phyloP scores from a whole-genome alignment of 805 yeast species.

The Kluyveromyces wickerhamii region DNA sequence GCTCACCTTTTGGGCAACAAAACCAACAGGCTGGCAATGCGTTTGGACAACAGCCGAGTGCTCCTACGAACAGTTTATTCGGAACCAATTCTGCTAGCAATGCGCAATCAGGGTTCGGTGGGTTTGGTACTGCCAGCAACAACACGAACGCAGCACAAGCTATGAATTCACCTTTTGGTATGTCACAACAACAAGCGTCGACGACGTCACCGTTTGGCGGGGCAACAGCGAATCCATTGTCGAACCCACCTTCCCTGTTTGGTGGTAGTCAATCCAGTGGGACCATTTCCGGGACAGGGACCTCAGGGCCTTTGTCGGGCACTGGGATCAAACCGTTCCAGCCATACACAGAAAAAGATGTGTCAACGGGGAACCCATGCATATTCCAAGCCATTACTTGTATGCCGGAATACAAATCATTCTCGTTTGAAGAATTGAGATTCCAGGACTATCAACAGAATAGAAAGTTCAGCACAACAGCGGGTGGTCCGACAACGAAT shows the following conservation, averaged over 20 bases:
- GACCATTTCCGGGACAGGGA: conserved; percentile 10
- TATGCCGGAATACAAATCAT: conserved; percentile 86
- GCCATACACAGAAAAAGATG: conserved; percentile 66
- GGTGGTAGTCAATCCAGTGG: conserved; percentile 19
- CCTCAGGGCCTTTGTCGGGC: conserved; percentile 44
- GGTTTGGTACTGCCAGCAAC: conserved; percentile 19
- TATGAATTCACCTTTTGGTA: conserved; percentile 27
- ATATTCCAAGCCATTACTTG: conserved; percentile 67
- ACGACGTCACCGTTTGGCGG: conserved; percentile 18
- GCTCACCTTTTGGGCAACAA: conserved; percentile 15
- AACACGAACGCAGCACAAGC: conserved; percentile 11
- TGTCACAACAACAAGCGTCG: conserved; percentile 17
- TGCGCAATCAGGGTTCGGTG: conserved; percentile 30
- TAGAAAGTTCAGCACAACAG: conserved; percentile 22
- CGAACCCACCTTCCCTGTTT: conserved; percentile 12
- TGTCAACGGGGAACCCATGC: conserved; percentile 44
- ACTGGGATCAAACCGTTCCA: conserved; percentile 65
- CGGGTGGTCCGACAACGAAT: conserved; percentile 22
- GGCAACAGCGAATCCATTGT: conserved; percentile 11
- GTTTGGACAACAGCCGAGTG: conserved; percentile 33
- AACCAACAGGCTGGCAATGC: conserved; percentile 12
- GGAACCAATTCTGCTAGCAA: conserved; percentile 30
- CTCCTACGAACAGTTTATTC: conserved; percentile 26
- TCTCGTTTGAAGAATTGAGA: conserved; percentile 82
- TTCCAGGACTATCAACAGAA: conserved; percentile 77